Conservation (phyloP, 352 stramenopile genomes). For the Lagenidium giganteum region DNA sequence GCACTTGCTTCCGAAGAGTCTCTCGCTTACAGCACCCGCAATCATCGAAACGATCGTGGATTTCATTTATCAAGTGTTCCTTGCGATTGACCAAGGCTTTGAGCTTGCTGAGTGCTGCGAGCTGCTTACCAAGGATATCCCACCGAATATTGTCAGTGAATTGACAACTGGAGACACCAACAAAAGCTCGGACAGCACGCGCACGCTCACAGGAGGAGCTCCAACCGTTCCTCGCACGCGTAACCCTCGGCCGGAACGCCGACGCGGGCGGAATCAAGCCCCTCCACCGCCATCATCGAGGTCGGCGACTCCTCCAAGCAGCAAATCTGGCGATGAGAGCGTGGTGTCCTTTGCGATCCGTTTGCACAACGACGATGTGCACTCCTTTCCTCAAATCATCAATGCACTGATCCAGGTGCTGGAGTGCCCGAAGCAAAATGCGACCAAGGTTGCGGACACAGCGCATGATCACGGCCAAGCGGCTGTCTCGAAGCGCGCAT, state of each 20-base stretch:
- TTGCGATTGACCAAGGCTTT: slow-evolving; percentile 63
- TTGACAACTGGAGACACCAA: slow-evolving; percentile 8
- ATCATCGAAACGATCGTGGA: slow-evolving; percentile 78
- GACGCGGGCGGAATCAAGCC: background rate
- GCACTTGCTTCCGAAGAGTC: slow-evolving; percentile 58
- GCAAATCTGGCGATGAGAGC: slow-evolving; percentile 4
- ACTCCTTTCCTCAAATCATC: slow-evolving; percentile 70
- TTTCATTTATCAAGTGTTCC: slow-evolving; percentile 63
- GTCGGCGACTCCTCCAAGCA: slow-evolving; percentile 2
- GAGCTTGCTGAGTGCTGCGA: slow-evolving; percentile 70
- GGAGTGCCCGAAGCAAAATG: slow-evolving; percentile 43
- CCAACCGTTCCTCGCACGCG: too few relatives aligned
- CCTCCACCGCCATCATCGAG: background rate
- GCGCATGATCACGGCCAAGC: slow-evolving; percentile 59
- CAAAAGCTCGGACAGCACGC: background rate
- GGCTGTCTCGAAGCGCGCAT: slow-evolving; percentile 26
- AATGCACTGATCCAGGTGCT: slow-evolving; percentile 56
- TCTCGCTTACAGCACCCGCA: slow-evolving; percentile 38
- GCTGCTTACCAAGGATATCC: slow-evolving; percentile 55
- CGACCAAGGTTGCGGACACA: slow-evolving; percentile 42
- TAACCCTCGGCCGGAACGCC: background rate
- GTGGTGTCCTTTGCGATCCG: slow-evolving; percentile 45
- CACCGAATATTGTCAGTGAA: slow-evolving; percentile 36
- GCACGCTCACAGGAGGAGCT: background rate
- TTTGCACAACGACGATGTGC: slow-evolving; percentile 84